Evolutionary conservation across 2,329 filamentous ascomycete genomes (phyloP).

Genomic region (Fusarium phyllophilum): DNA sequence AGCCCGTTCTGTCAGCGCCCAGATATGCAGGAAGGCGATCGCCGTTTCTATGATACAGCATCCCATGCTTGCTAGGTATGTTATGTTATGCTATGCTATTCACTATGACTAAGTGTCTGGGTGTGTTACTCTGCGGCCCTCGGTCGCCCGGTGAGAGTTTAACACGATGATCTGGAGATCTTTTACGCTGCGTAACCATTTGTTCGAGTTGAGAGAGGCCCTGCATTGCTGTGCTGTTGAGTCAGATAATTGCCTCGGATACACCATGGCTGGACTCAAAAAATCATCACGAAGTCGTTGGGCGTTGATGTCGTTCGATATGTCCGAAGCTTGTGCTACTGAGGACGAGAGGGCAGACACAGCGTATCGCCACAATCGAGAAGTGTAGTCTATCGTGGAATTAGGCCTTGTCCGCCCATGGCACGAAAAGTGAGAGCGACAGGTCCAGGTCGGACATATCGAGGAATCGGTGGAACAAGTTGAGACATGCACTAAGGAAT

Average conservation of each 20-base stretch:
- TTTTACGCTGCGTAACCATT: conserved; percentile 19
- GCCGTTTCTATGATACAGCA: not conserved
- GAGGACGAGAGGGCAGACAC: conserved; percentile 7
- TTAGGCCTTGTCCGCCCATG: not conserved
- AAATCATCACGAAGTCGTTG: conserved; percentile 16
- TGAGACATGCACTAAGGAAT: not conserved
- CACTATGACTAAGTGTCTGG: not conserved
- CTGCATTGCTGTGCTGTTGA: conserved; percentile 3
- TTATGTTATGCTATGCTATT: not conserved
- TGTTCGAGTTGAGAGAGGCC: not conserved
- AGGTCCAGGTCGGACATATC: conserved; percentile 23
- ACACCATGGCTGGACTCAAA: conserved; percentile 4
- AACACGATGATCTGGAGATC: conserved; percentile 35
- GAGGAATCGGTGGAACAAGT: conserved; percentile 4
- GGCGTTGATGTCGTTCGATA: conserved; percentile 18
- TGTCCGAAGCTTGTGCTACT: conserved; percentile 15
- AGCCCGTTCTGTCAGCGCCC: conserved; percentile 1
- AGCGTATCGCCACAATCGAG: conserved; percentile 24
- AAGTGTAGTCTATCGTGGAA: not conserved
- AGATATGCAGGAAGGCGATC: conserved; percentile 17
- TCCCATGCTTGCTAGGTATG: not conserved
- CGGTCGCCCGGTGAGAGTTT: conserved; percentile 3
- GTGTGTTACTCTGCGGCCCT: conserved; percentile 6
- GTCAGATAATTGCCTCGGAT: conserved; percentile 7
- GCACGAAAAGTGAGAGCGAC: conserved; percentile 11